These are phyloP conservation scores for Prunus padus DNA, from an alignment of 306 rosid genomes.

Conservation along the genomic window DNA sequence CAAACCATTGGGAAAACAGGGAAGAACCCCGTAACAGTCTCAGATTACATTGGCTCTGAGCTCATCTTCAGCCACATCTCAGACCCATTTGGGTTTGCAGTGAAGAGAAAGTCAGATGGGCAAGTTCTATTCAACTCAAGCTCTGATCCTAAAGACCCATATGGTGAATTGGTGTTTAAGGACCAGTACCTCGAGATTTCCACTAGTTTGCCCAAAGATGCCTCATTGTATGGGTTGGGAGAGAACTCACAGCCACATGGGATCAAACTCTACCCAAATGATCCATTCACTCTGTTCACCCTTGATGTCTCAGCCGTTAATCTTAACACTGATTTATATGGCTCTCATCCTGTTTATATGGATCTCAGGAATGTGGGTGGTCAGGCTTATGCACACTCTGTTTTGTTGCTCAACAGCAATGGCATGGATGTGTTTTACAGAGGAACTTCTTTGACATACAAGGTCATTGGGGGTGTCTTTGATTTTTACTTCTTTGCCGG, in stretches of 20 bases:
- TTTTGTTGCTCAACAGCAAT: constrained; percentile 82
- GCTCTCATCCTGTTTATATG: constrained; percentile 91
- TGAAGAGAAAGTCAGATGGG: constrained; percentile 76
- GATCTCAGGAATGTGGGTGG: constrained; percentile 74
- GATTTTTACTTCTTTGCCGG: constrained; percentile 96
- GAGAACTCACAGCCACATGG: constrained; percentile 95
- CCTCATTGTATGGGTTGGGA: constrained; percentile 80
- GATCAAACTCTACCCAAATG: constrained; percentile 70
- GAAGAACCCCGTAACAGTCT: constrained; percentile 37
- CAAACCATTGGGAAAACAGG: constrained; percentile 40
- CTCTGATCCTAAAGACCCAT: constrained; percentile 52
- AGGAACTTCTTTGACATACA: constrained; percentile 76
- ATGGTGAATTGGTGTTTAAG: constrained; percentile 65
- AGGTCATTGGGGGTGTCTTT: constrained; percentile 82
- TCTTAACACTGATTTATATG: constrained; percentile 84
- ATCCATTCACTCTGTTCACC: constrained; percentile 82
- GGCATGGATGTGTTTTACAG: constrained; percentile 93
- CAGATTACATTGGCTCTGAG: constrained; percentile 67
- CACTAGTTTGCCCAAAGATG: constrained; percentile 69
- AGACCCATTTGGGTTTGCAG: constrained; percentile 75
- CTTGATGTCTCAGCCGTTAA: constrained; percentile 79
- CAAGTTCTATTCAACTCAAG: constrained; percentile 66
- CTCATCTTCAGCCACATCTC: constrained; percentile 65
- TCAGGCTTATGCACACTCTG: constrained; percentile 67
- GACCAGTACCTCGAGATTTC: constrained; percentile 95